Conservation (phyloP, 805 yeast genomes). For the Starmerella bombi region DNA sequence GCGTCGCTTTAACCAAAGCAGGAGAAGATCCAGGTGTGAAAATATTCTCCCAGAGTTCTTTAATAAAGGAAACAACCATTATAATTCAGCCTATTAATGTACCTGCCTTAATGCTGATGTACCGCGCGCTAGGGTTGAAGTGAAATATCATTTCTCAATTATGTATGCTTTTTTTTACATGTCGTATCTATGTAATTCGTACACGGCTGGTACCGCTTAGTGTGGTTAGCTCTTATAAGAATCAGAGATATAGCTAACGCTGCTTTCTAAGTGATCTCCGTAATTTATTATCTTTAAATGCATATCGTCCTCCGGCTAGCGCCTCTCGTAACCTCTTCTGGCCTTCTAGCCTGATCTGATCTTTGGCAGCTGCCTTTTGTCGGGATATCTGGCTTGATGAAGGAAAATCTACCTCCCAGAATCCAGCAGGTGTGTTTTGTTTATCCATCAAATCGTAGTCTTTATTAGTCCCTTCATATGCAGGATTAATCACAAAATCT, state of each 20-base stretch:
- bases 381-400: conserved; percentile 3
- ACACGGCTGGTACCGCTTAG: too few relatives aligned
- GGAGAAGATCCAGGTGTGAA: conserved; percentile 92
- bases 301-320: conserved; percentile 6
- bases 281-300: conserved; percentile 8
- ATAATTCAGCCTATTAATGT: too few relatives aligned
- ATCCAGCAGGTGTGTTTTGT: conserved; percentile 17
- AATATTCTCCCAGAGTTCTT: conserved; percentile 77
- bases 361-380: not conserved
- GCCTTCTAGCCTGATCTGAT: conserved; percentile 5
- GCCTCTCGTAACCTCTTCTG: conserved; percentile 9
- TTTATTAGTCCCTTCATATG: not conserved
- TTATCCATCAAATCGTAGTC: not conserved
- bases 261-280: not conserved
- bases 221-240: too few relatives aligned
- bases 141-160: too few relatives aligned
- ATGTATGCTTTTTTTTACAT: too few relatives aligned
- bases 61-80: conserved; percentile 27
- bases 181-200: too few relatives aligned
- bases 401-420: conserved; percentile 16
- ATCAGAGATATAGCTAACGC: too few relatives aligned
- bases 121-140: too few relatives aligned
- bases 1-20: conserved; percentile 78
- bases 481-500: conserved; percentile 10
- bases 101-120: too few relatives aligned